Percentiles rank a stretch among this genome's conserved stretches.
These are phyloP conservation scores for Sequoiadendron giganteum DNA, from an alignment of 75 land plant genomes.

Conservation along the genomic window DNA sequence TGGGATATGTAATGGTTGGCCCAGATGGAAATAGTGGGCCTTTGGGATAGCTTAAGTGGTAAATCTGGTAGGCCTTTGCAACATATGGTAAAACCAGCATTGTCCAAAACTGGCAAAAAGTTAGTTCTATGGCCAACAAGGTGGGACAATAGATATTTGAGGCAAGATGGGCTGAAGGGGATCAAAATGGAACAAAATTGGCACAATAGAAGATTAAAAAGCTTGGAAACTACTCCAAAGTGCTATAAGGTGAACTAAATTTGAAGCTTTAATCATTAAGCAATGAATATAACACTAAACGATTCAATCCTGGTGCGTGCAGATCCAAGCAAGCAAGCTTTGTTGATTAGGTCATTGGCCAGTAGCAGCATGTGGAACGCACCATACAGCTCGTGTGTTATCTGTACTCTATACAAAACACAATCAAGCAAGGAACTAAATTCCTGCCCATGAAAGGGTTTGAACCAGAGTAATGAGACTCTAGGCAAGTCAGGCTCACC, in stretches of 20 bases:
- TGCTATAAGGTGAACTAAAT: neutral
- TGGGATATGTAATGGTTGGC: neutral
- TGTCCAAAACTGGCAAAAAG: neutral
- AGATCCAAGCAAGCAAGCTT: neutral
- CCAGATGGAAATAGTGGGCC: neutral
- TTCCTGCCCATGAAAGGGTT: neutral
- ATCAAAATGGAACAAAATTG: neutral
- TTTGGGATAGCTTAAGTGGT: neutral
- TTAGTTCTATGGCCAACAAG: neutral
- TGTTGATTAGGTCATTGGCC: neutral
- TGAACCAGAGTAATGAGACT: too few relatives aligned
- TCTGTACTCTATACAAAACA: neutral
- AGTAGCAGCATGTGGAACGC: neutral
- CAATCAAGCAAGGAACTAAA: neutral
- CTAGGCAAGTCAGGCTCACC: too few relatives aligned
- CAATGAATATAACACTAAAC: neutral
- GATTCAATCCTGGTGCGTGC: neutral
- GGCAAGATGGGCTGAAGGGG: neutral
- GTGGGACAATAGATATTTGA: neutral
- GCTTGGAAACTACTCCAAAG: neutral
- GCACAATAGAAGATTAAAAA: neutral
- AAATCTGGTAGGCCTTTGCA: neutral
- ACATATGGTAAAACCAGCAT: neutral
- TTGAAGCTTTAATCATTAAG: neutral
- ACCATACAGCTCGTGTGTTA: neutral